phyloP scores from a whole-genome alignment of 208 protist genomes.

The Eutreptiella sp. region DNA sequence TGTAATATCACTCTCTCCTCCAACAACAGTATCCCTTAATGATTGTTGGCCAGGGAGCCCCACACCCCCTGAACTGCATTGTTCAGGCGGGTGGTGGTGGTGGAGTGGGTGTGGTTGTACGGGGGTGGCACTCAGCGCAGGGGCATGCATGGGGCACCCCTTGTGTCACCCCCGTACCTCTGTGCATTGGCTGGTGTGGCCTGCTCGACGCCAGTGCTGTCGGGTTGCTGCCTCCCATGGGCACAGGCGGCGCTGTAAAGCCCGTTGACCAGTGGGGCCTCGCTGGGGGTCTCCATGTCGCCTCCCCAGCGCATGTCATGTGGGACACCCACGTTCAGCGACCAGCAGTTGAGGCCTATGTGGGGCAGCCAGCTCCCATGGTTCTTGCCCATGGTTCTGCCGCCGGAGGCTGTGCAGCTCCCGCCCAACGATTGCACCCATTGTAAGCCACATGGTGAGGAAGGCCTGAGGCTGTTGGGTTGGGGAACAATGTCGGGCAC shows the following conservation, averaged over 20 bases:
- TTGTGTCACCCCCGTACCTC: too few species aligned
- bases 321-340: slow-evolving; percentile 24
- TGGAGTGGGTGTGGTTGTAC: too few species aligned
- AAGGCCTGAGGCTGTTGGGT: slow-evolving; percentile 14
- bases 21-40: too few species aligned
- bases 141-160: too few species aligned
- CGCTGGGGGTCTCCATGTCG: slow-evolving; percentile 27
- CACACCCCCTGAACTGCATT: too few species aligned
- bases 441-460: slow-evolving; percentile 16
- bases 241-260: slow-evolving; percentile 4
- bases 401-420: slow-evolving; percentile 14
- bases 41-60: too few species aligned
- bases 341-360: slow-evolving; percentile 27
- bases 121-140: too few species aligned
- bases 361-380: not conserved
- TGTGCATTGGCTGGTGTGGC: too few species aligned
- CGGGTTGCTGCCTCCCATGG: slow-evolving; percentile 21
- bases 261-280: slow-evolving; percentile 25
- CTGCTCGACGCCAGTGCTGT: not conserved
- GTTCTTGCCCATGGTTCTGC: not conserved
- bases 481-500: slow-evolving; percentile 33
- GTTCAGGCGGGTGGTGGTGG: too few species aligned
- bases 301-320: slow-evolving; percentile 30
- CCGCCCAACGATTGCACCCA: slow-evolving; percentile 26
- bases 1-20: too few species aligned